Evolutionary conservation across 352 stramenopile species (phyloP).

Genomic region (Thalassiosira mediterranea): DNA sequence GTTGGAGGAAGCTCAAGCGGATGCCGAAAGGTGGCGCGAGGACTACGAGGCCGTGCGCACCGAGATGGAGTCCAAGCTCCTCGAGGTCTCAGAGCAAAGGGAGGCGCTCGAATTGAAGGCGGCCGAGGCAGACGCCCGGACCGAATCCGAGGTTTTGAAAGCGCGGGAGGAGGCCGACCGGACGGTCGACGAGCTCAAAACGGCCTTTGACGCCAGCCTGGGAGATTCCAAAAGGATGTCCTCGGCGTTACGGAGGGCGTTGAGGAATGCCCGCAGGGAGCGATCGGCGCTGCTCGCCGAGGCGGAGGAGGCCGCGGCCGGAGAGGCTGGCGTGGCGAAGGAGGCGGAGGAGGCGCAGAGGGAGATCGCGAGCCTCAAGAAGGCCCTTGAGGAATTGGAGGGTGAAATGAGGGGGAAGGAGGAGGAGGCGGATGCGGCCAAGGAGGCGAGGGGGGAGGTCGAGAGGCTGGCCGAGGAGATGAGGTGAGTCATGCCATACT

Average conservation of each 20-base stretch:
- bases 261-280: constrained; percentile 38
- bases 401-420: constrained; percentile 38
- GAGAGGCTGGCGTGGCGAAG: background rate
- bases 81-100: background rate
- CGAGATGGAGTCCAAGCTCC: background rate
- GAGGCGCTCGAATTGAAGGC: constrained; percentile 14
- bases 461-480: constrained; percentile 45
- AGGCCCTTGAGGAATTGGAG: constrained; percentile 31
- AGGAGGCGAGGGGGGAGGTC: constrained; percentile 21
- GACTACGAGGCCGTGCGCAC: constrained; percentile 8
- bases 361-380: constrained; percentile 41
- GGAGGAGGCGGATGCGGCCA: background rate
- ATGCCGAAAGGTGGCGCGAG: constrained; percentile 2
- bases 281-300: no score
- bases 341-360: constrained; percentile 21
- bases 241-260: constrained; percentile 1
- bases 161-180: background rate
- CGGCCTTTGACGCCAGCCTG: constrained; percentile 6
- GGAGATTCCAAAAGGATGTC: constrained; percentile 28
- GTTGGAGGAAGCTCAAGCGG: background rate
- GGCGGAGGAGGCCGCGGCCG: background rate
- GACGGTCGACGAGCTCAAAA: constrained; percentile 4
- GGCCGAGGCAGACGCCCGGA: background rate
- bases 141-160: constrained; percentile 8
- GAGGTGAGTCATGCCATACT: constrained; percentile 28